Evolutionary conservation across 2,329 filamentous ascomycete species (phyloP), one percentile per base, ranked within the genome.

Genomic region (Diaporthe citrichinensis): DNA sequence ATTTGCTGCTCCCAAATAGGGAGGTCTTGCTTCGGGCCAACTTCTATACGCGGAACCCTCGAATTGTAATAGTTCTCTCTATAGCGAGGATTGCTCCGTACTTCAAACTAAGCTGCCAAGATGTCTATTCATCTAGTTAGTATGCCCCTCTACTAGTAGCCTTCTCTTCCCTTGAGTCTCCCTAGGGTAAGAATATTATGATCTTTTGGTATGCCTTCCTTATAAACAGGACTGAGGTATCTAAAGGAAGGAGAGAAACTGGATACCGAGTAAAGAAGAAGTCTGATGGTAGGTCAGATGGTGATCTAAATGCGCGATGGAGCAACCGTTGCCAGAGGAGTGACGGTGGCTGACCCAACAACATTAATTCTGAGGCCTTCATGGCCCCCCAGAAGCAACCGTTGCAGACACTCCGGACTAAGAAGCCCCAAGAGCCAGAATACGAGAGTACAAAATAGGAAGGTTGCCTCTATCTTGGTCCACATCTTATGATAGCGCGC

Each of bases 381-480:
- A 28, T 67, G 4, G 15, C 10, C 12, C 36, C 7, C 25, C 8
- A 44, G n/a, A 20, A 15, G 25, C 20, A 51, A 51, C 4, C 23
- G 2, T 20, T 51, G 12, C 44, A 17, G 44, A 10, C 23, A 2
- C 6, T 36, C 31, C 20, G n/a, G 8, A 9, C 20, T 41, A 36
- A 51, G 7, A 51, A 51, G 23, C 12, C 62, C 28, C 17, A 51
- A 23, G 5, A n/a, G 28, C 61, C 28, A 34, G 5, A 25, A 25
- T 9, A 68, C 44, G 28, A 23, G 14, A 51, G 14, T 20, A 68
- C 44, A 2, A 51, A 68, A 68, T 25, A 51, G 61, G 61, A 67
- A 68, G 62, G 62, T 68, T 68, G 31, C 7, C 62, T 68, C 23
- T 51, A 51, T 68, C 28, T n/a, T 68, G 31, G 31, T 68, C 44